Evolutionary conservation across 345 rosid genomes (phyloP), one percentile per base, ranked within the genome.

Genomic region (Limnanthes douglasii): DNA sequence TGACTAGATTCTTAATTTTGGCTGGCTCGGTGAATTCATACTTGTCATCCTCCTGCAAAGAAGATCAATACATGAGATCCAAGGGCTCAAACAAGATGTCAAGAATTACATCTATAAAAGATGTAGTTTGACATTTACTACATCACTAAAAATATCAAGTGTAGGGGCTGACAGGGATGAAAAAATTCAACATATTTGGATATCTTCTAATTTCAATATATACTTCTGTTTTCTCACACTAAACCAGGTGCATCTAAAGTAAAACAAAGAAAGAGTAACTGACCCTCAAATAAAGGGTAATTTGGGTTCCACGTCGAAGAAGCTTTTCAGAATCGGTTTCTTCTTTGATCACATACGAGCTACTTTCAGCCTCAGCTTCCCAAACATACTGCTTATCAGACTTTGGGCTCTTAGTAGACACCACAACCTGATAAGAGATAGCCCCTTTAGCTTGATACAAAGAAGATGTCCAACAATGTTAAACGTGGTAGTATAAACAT

Each of bases 321-420:
- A 65, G 35, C 57, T 84, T 90, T 18, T 80, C 94, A 37, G 88
- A 73, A 45, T 90, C 66, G 2, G 82, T 77, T 62, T 84, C 98
- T 68, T 90, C 98, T 64, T 56, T 75, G 8, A 90, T 70, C 47
- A 75, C 60, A 53, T 66, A 90, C 2, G 98, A 72, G 69, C 95
- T 90, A 43, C 82, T 80, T 54, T 84, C 94, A 16, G 95, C 95
- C 17, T 46, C 66, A 5, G 94, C 61, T 52, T 90, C 98, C 98
- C 98, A 90, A 32, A 84, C 66, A 57, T 84, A 84, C 39, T 90
- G 95, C 68, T 84, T 90, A 22, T 80, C 95, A 25, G 98, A 84
- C 57, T 58, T 81, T 21, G 98, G 95, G 68, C 93, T 90, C 53
- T 80, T 90, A 7, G 98, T 84, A 18, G 98, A 68, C 61, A 90